These are phyloP conservation scores for Trypanosoma rangeli DNA, from an alignment of 208 protist species.

Conservation along the genomic window DNA sequence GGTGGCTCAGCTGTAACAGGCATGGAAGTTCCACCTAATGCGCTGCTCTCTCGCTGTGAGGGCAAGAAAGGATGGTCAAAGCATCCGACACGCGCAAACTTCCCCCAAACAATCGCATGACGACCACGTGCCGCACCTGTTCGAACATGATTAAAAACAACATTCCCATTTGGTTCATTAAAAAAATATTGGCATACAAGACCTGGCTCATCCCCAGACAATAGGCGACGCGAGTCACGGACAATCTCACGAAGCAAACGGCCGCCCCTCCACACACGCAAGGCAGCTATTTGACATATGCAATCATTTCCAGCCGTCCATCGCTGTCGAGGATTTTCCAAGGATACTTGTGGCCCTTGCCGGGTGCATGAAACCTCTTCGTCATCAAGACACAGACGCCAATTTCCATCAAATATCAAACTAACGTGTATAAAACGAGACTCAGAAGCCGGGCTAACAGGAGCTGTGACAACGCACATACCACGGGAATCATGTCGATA, in stretches of 20 bases:
- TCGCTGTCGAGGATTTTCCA: slow-evolving; percentile 67
- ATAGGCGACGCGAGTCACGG: slow-evolving; percentile 68
- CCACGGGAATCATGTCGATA: slow-evolving; percentile 87
- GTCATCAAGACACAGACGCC: slow-evolving; percentile 82
- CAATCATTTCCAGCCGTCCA: slow-evolving; percentile 83
- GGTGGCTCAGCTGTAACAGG: slow-evolving; percentile 8
- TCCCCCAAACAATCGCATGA: slow-evolving; percentile 56
- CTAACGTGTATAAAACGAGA: slow-evolving; percentile 75
- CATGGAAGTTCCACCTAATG: background rate
- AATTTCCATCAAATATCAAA: slow-evolving; percentile 88
- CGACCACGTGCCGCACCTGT: slow-evolving; percentile 29
- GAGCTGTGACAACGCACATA: slow-evolving; percentile 68
- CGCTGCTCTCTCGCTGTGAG: slow-evolving; percentile 19
- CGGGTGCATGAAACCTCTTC: slow-evolving; percentile 66
- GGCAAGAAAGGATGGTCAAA: slow-evolving; percentile 44
- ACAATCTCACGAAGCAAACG: slow-evolving; percentile 61
- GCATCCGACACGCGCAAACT: slow-evolving; percentile 48
- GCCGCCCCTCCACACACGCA: slow-evolving; percentile 78
- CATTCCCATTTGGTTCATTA: slow-evolving; percentile 84
- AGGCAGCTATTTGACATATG: slow-evolving; percentile 70
- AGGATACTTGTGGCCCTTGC: slow-evolving; percentile 67
- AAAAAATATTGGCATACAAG: slow-evolving; percentile 79
- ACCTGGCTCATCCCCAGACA: slow-evolving; percentile 71
- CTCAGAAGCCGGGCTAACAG: slow-evolving; percentile 59
- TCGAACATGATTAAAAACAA: slow-evolving; percentile 76